Evolutionary conservation across 352 stramenopile genomes (phyloP).

Genomic region (Phytopythium delawarense): DNA sequence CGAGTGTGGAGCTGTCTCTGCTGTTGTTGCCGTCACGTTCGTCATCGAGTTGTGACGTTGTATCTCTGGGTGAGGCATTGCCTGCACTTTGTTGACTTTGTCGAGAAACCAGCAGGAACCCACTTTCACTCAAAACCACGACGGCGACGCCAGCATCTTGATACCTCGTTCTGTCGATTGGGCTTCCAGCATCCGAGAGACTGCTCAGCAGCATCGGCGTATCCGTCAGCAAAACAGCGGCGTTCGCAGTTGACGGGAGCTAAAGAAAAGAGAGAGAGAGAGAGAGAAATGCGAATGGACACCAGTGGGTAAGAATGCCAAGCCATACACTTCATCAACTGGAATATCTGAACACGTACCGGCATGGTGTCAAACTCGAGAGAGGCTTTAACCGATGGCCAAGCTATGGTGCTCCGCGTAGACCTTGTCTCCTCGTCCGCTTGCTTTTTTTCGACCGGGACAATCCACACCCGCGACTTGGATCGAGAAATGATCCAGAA

Average conservation of each 20-base stretch:
- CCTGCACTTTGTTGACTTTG: not conserved
- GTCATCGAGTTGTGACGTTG: not conserved
- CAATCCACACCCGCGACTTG: conserved; percentile 21
- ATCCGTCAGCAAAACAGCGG: not conserved
- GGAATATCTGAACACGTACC: conserved; percentile 10
- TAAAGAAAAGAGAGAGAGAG: not conserved
- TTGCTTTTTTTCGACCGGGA: conserved; percentile 8
- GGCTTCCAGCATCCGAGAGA: not conserved
- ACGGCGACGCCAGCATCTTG: not conserved
- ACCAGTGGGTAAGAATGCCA: not conserved
- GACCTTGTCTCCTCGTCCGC: too few species aligned
- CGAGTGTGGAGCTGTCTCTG: not conserved
- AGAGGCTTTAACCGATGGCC: conserved; percentile 39
- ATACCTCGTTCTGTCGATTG: not conserved
- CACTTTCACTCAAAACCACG: not conserved
- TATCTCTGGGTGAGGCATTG: not conserved
- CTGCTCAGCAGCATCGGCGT: not conserved
- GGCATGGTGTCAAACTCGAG: conserved; percentile 20
- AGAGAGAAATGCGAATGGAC: not conserved
- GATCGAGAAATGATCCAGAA: conserved; percentile 29
- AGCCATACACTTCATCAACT: not conserved
- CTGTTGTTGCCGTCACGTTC: not conserved
- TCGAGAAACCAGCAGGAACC: not conserved
- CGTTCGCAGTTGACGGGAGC: conserved; percentile 4
- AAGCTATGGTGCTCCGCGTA: conserved; percentile 13